These are phyloP conservation scores for Avena eriantha DNA, from an alignment of 176 grass and related monocot genomes.

Conservation along the genomic window DNA sequence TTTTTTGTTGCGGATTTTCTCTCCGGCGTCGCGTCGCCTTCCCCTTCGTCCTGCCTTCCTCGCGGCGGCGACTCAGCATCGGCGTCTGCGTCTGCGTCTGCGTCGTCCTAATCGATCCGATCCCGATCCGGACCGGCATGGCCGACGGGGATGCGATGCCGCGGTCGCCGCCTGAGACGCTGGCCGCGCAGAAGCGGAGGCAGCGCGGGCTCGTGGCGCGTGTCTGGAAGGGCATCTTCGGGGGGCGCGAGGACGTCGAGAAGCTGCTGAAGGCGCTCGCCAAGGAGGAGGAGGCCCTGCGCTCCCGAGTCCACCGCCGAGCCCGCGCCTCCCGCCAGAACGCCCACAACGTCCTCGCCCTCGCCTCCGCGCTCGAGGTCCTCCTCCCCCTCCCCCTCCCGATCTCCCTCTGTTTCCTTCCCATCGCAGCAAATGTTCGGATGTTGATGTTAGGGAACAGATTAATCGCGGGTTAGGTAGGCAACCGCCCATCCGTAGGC, in stretches of 20 bases:
- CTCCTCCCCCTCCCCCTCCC: neutral
- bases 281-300: conserved; percentile 77
- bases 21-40: neutral
- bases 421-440: neutral
- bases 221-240: conserved; percentile 83
- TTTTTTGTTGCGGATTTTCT: neutral
- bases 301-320: conserved; percentile 66
- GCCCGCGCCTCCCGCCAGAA: conserved; percentile 64
- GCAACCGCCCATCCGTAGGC: neutral
- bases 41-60: neutral
- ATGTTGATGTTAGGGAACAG: neutral
- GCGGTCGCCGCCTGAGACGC: conserved; percentile 44
- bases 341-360: conserved; percentile 68
- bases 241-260: conserved; percentile 75
- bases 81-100: too few species aligned
- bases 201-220: conserved; percentile 67
- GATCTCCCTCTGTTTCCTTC: neutral
- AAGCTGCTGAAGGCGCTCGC: conserved; percentile 83
- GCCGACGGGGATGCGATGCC: conserved; percentile 55
- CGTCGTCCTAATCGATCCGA: neutral
- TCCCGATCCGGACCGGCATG: conserved; percentile 41
- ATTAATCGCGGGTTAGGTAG: neutral
- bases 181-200: conserved; percentile 38
- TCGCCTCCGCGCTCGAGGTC: conserved; percentile 80
- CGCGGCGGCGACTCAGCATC: neutral